Conservation (phyloP, 768 basidiomycete genomes). For the Exsudoporus frostii region DNA sequence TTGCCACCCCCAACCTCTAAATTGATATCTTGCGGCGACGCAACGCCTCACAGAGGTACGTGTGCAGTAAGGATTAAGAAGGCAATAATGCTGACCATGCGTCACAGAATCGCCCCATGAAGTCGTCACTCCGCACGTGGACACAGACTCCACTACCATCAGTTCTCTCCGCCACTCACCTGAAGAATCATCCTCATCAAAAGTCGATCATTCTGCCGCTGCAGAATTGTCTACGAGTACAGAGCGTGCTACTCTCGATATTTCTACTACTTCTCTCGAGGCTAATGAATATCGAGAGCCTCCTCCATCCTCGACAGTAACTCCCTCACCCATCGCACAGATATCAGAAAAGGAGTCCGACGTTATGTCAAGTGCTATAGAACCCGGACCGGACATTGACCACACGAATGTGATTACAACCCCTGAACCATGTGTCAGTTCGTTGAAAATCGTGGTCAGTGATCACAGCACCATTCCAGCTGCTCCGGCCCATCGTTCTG, state of each 20-base stretch:
- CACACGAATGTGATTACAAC: constrained; percentile 6
- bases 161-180: constrained; percentile 3
- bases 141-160: constrained; percentile 3
- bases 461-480: constrained; percentile 21
- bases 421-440: constrained; percentile 9
- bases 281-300: constrained; percentile 3
- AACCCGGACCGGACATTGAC: constrained; percentile 5
- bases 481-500: constrained; percentile 5
- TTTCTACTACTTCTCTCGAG: constrained; percentile 5
- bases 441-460: constrained; percentile 29
- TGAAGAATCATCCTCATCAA: constrained; percentile 7
- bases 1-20: constrained; percentile 9
- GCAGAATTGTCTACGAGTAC: constrained; percentile 4
- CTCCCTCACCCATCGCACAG: constrained; percentile 11
- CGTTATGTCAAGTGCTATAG: constrained; percentile 8
- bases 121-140: constrained; percentile 11
- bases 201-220: constrained; percentile 1
- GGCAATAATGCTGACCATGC: constrained; percentile 8
- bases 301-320: constrained; percentile 12
- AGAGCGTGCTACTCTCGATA: constrained; percentile 10
- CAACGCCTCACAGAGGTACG: constrained; percentile 17
- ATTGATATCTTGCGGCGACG: constrained; percentile 5
- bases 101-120: constrained; percentile 14
- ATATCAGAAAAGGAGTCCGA: constrained; percentile 15
- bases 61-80: background rate